Evolutionary conservation across 2,329 filamentous ascomycete genomes (phyloP), one percentile per base, ranked within the genome.

Genomic region (Incumbomyces lentus): DNA sequence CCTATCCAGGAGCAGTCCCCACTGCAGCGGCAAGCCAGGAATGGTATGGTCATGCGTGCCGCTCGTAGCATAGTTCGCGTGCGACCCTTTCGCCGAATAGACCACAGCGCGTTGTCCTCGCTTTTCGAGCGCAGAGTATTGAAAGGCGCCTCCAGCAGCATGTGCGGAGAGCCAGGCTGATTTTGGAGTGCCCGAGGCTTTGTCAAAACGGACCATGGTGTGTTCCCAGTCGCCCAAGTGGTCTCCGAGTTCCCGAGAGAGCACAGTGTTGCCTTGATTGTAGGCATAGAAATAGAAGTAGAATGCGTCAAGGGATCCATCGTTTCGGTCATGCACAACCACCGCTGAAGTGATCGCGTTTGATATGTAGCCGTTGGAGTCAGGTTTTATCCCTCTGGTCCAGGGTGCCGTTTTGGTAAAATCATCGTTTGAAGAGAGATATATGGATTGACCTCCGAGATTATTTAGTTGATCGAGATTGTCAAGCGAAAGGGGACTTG

Each of bases 161-260:
- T 84, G 81, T 57, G 83, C 79, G 44, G 72, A 76, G 57, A 72
- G 82, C 76, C 78, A 84, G 11, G 83, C 59, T 1, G 69, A 66
- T 50, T 70, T 60, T 0, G 80, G 80, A 1, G 56, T 51, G 8
- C 75, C 75, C 45, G 79, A 67, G 4, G 18, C 39, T 12, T 32
- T 29, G 13, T 66, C 43, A 60, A 84, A 84, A 10, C 80, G 77
- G 29, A 84, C 67, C 49, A 55, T 51, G n/a, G 36, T 43, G 18
- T 58, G 59, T 46, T 61, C 71, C 71, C 76, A 80, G 57, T 81
- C 78, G 7, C 79, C 80, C 26, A 84, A 73, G 58, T 84, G 80
- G 58, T 80, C 71, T 50, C 71, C 70, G 37, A 76, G 71, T 53
- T 75, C 67, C 47, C 71, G 53, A 1, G 76, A 69, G 1, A 74